phyloP scores from a whole-genome alignment of 805 yeast genomes.

The Cyberlindnera americana region DNA sequence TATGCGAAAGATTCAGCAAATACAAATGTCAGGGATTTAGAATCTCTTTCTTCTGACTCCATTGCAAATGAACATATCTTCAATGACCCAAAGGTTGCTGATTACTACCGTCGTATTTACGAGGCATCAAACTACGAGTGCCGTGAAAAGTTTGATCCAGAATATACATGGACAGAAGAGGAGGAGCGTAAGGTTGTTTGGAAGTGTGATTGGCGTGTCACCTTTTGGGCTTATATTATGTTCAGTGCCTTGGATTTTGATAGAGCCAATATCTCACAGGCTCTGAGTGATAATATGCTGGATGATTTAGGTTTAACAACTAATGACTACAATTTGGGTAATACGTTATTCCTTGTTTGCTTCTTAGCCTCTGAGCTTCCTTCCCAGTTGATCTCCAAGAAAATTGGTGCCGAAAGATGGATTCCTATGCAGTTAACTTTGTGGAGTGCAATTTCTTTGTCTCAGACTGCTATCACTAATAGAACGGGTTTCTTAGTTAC shows the following conservation, averaged over 20 bases:
- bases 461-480: conserved; percentile 43
- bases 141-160: conserved; percentile 52
- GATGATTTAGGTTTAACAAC: conserved; percentile 43
- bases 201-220: conserved; percentile 53
- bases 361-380: conserved; percentile 61
- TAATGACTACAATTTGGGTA: conserved; percentile 56
- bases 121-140: conserved; percentile 52
- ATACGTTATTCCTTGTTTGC: conserved; percentile 47
- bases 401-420: conserved; percentile 59
- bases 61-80: conserved; percentile 12
- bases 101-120: conserved; percentile 42
- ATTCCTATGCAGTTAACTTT: conserved; percentile 53
- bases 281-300: conserved; percentile 47
- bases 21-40: background rate
- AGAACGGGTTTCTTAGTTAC: conserved; percentile 43
- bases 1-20: background rate
- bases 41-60: conserved; percentile 2
- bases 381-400: conserved; percentile 61
- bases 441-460: conserved; percentile 56
- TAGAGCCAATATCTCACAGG: conserved; percentile 54
- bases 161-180: conserved; percentile 47
- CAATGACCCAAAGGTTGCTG: conserved; percentile 43
- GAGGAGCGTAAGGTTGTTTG: conserved; percentile 48
- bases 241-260: conserved; percentile 58
- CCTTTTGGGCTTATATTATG: conserved; percentile 56